phyloP scores from a whole-genome alignment of 116 monocot genomes.

The Papilionanthe hybrid region DNA sequence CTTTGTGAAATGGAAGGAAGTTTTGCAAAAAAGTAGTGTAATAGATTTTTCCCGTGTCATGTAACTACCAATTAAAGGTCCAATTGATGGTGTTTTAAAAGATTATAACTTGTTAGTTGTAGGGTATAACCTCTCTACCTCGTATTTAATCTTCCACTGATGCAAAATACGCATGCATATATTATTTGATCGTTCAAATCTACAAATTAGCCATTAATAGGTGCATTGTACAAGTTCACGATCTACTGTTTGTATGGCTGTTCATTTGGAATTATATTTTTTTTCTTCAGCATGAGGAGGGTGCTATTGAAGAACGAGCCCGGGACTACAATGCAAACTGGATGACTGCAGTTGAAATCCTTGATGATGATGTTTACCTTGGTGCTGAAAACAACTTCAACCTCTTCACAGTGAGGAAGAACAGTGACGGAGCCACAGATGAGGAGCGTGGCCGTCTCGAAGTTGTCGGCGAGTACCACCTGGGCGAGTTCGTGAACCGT shows the following conservation, averaged over 20 bases:
- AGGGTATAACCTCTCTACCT: too few species aligned
- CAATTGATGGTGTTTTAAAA: too few species aligned
- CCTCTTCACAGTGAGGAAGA: slow-evolving; percentile 85
- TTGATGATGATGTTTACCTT: slow-evolving; percentile 86
- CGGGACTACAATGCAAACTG: slow-evolving; percentile 95
- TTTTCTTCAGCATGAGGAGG: slow-evolving; percentile 76
- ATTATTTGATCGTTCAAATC: not conserved
- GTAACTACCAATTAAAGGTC: too few species aligned
- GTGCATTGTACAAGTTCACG: not conserved
- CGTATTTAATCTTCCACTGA: too few species aligned
- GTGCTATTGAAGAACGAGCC: slow-evolving; percentile 89
- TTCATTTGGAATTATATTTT: not conserved
- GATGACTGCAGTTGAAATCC: slow-evolving; percentile 94
- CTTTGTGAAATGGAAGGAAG: too few species aligned
- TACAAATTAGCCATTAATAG: not conserved
- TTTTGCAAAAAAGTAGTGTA: too few species aligned
- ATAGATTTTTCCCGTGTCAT: too few species aligned
- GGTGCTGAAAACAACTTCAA: slow-evolving; percentile 97
- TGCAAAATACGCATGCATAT: not conserved
- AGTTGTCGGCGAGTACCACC: slow-evolving; percentile 92
- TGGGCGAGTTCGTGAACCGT: slow-evolving; percentile 93
- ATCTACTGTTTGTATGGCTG: not conserved
- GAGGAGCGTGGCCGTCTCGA: slow-evolving; percentile 92
- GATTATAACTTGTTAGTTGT: too few species aligned
- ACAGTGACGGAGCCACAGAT: slow-evolving; percentile 90